Evolutionary conservation across 148 eudicot species (phyloP), one percentile per base, ranked within the genome.

Genomic region (Vaccinium vitisidaea): DNA sequence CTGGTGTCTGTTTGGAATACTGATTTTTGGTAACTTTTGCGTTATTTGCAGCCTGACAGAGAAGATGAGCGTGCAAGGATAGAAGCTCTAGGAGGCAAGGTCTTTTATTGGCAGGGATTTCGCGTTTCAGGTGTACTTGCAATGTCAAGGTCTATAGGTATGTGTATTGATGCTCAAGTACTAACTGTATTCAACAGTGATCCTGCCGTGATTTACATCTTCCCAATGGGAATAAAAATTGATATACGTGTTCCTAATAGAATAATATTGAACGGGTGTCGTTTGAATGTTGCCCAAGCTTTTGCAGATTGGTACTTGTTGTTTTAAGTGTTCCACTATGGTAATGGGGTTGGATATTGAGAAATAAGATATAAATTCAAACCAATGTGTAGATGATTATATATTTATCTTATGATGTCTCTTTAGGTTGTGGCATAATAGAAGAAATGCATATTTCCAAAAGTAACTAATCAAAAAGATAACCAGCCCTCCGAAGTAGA

Each of bases 111-210:
- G 94, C 85, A 88, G 81, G 94, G 92, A 77, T 89, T 79, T 85
- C 92, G 94, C 70, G 94, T 92, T 84, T 90, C 89, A 69, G 94
- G 94, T 56, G 91, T 92, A 74, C 92, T 90, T 74, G 92, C 94
- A 39, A 92, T 90, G 92, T 92, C 94, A 59, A 92, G 94, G 80
- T 92, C 94, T 67, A 92, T 92, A 69, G 94, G 94, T 92, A 89
- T 82, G 91, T 74, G 2, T n/a, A 8, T 14, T 73, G 11, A 16
- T 21, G 14, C 83, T 27, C 18, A 30, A 80, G 67, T 6, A 25
- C 8, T 4, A 30, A 6, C 9, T 13, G 6, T 54, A 2, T 27
- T 59, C 12, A 19, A 19, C 53, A 49, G 16, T 55, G 67, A 61
- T 61, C 54, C 25, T 69, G 74, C 39, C 12, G 43, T 30, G 43